Evolutionary conservation across 2,329 filamentous ascomycete species (phyloP).

Genomic region (Calonectria multiphialidica): DNA sequence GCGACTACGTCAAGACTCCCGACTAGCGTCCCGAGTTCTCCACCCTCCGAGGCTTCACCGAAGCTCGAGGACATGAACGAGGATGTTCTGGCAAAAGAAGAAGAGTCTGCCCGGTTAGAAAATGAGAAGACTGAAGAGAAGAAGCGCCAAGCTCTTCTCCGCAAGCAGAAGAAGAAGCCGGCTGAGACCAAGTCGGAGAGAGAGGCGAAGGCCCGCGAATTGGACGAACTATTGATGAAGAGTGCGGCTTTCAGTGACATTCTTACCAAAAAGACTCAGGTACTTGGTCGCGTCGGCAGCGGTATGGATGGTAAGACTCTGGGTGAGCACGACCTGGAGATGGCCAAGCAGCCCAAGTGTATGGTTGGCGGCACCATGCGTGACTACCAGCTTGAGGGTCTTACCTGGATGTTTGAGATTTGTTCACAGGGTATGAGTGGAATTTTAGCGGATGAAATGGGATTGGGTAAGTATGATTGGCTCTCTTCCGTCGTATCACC

Average conservation of each 20-base stretch:
- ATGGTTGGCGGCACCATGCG: conserved; percentile 92
- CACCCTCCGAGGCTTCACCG: conserved; percentile 43
- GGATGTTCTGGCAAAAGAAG: conserved; percentile 49
- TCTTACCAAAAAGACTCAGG: conserved; percentile 72
- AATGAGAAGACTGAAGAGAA: conserved; percentile 65
- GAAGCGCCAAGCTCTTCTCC: conserved; percentile 49
- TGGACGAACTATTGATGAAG: conserved; percentile 70
- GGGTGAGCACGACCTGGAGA: conserved; percentile 76
- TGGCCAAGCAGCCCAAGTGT: conserved; percentile 87
- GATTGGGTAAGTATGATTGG: conserved; percentile 65
- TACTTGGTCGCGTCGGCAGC: conserved; percentile 71
- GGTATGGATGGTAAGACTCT: conserved; percentile 70
- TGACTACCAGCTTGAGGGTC: conserved; percentile 91
- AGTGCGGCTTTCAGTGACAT: conserved; percentile 73
- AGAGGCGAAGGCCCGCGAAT: conserved; percentile 68
- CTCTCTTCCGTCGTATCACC: background rate
- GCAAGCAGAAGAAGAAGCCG: conserved; percentile 61
- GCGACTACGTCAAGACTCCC: conserved; percentile 45
- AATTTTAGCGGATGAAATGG: conserved; percentile 95
- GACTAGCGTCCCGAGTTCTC: conserved; percentile 54
- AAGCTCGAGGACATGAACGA: conserved; percentile 38
- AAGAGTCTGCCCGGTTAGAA: conserved; percentile 48
- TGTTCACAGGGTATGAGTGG: conserved; percentile 86
- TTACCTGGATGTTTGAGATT: conserved; percentile 95
- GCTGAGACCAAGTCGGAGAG: conserved; percentile 65